Conservation (phyloP, 306 rosid genomes). For the Rubus parviflorus region DNA sequence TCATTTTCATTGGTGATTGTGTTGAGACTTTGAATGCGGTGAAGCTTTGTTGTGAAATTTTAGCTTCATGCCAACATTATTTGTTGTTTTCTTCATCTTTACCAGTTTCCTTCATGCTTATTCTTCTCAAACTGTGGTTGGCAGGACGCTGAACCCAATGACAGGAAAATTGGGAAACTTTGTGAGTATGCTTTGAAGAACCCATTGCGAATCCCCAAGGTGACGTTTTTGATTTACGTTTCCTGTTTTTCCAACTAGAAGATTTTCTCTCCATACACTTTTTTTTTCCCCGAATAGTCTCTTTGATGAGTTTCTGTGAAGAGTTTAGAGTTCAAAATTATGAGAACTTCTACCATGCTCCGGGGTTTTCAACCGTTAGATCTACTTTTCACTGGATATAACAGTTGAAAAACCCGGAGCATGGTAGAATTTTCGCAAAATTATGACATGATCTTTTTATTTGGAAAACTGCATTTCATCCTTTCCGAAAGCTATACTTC, state of each 20-base stretch:
- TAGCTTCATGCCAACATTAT: neutral
- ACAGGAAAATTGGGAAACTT: conserved; percentile 53
- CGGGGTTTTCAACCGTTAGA: neutral
- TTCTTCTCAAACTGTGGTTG: conserved; percentile 6
- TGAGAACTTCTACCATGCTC: neutral
- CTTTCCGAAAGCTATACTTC: neutral
- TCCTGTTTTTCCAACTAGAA: neutral
- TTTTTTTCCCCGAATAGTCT: neutral
- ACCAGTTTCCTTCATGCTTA: conserved; percentile 1
- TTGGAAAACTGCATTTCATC: neutral
- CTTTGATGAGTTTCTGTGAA: neutral
- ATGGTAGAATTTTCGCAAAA: neutral
- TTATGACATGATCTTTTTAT: neutral
- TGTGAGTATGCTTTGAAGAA: conserved; percentile 57
- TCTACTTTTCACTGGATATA: neutral
- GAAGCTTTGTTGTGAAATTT: neutral
- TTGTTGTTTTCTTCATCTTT: neutral
- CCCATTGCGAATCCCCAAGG: conserved; percentile 60
- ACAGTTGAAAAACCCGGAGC: neutral
- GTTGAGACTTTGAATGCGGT: neutral
- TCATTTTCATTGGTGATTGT: neutral
- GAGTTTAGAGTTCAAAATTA: neutral
- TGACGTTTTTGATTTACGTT: neutral
- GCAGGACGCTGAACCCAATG: conserved; percentile 57
- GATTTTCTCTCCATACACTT: neutral